Percentiles rank a stretch among this genome's conserved stretches.
Conservation (phyloP, 148 eudicot species). For the Rhododendron vialii region DNA sequence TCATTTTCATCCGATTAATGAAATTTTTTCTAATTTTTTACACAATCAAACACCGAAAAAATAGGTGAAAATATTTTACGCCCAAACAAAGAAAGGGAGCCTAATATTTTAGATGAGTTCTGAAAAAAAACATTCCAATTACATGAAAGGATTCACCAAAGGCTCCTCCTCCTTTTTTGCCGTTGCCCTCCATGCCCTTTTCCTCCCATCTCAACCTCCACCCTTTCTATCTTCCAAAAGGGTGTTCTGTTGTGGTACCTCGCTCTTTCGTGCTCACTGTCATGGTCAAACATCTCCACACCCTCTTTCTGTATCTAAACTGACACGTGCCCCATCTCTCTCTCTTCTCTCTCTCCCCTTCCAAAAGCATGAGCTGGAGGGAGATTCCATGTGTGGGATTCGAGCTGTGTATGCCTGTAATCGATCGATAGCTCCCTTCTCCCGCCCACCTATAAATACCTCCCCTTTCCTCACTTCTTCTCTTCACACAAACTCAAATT, state of each 20-base stretch:
- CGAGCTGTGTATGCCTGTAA: conserved; percentile 52
- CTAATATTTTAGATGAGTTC: too few relatives aligned
- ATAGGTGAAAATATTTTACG: too few relatives aligned
- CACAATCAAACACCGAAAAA: too few relatives aligned
- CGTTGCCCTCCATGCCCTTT: not conserved
- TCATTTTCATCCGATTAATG: too few relatives aligned
- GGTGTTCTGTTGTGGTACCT: not conserved
- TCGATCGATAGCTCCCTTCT: conserved; percentile 18
- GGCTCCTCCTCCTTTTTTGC: not conserved
- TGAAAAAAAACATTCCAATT: too few relatives aligned
- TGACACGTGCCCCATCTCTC: not conserved
- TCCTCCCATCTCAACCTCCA: not conserved
- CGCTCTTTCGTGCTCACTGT: not conserved
- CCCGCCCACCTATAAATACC: conserved; percentile 28
- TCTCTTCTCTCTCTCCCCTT: not conserved
- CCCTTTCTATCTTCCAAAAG: not conserved
- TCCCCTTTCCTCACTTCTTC: conserved; percentile 5
- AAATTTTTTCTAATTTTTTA: too few relatives aligned
- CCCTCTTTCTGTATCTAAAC: not conserved
- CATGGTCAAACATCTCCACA: conserved; percentile 6
- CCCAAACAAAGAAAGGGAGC: too few relatives aligned
- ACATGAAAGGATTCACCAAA: not conserved
- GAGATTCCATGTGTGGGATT: conserved; percentile 57
- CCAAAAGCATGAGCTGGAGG: conserved; percentile 55
- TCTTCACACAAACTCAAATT: conserved; percentile 9